These are phyloP conservation scores for Elymus sibiricus DNA, from an alignment of 176 grass and related monocot genomes.

Conservation along the genomic window DNA sequence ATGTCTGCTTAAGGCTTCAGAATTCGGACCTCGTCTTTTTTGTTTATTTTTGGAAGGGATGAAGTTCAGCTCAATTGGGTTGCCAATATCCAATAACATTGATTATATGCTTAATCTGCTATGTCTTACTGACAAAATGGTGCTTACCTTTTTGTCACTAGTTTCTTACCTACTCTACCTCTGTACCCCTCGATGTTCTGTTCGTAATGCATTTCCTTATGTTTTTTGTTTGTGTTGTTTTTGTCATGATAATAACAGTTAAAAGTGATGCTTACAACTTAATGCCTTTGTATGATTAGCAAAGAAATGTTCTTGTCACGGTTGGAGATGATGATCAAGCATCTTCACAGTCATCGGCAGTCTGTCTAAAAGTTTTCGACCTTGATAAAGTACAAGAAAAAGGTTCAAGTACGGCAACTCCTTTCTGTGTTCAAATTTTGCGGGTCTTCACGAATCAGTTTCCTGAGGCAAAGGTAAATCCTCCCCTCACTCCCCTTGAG, in stretches of 20 bases:
- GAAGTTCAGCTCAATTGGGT: not conserved
- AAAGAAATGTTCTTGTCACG: slow-evolving; percentile 85
- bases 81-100: not conserved
- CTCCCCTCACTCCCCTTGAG: not conserved
- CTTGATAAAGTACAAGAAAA: slow-evolving; percentile 98
- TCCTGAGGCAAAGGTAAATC: slow-evolving; percentile 84
- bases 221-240: not conserved
- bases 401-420: slow-evolving; percentile 77
- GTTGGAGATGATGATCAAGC: slow-evolving; percentile 88
- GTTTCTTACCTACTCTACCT: not conserved
- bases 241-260: slow-evolving; percentile 11
- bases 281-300: slow-evolving; percentile 45
- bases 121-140: not conserved
- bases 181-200: not conserved
- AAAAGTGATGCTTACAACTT: not conserved
- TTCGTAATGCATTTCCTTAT: not conserved
- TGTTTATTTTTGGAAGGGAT: not conserved
- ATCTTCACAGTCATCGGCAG: slow-evolving; percentile 61
- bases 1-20: not conserved
- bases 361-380: slow-evolving; percentile 92
- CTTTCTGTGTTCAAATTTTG: slow-evolving; percentile 96
- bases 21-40: not conserved
- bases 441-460: slow-evolving; percentile 85
- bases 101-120: not conserved
- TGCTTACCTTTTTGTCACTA: not conserved